A percentile compares a stretch with the other conserved stretches of the same genome.
These are phyloP conservation scores for Pseudevernia furfuracea DNA, from an alignment of 495 filamentous ascomycete genomes.

Conservation along the genomic window DNA sequence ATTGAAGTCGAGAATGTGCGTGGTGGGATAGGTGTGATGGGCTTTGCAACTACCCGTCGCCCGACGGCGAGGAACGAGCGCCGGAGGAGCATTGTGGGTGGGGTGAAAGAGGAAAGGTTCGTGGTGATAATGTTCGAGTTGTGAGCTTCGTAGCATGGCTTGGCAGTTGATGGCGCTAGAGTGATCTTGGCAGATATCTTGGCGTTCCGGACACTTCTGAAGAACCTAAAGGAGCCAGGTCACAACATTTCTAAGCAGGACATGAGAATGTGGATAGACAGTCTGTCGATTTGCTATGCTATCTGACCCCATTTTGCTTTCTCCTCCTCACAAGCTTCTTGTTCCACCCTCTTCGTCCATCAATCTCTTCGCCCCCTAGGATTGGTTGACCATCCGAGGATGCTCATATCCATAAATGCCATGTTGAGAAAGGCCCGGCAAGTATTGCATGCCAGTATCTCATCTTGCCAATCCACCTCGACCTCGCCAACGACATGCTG, in stretches of 20 bases:
- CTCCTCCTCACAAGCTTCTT: background rate
- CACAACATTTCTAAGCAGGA: too few relatives aligned
- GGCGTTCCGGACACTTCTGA: too few relatives aligned
- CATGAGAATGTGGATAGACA: background rate
- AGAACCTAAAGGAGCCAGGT: too few relatives aligned
- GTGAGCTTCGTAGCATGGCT: background rate
- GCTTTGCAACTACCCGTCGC: slow-evolving; percentile 52
- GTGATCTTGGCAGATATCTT: too few relatives aligned
- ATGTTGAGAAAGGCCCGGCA: slow-evolving; percentile 16
- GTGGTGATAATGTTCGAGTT: background rate
- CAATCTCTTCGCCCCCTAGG: slow-evolving; percentile 8
- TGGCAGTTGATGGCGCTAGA: too few relatives aligned
- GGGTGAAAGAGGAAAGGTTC: background rate
- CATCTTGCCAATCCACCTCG: slow-evolving; percentile 19
- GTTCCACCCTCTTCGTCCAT: background rate
- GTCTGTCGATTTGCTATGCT: slow-evolving; percentile 1
- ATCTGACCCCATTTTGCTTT: background rate
- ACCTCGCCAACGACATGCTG: slow-evolving; percentile 22
- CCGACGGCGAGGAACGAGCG: slow-evolving; percentile 67
- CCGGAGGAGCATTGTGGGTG: slow-evolving; percentile 63
- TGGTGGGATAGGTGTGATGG: slow-evolving; percentile 7
- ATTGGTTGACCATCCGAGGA: slow-evolving; percentile 11
- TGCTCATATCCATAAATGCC: slow-evolving; percentile 21
- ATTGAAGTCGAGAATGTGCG: slow-evolving; percentile 45
- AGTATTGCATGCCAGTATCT: slow-evolving; percentile 19